Evolutionary conservation across 1,139 yeast genomes (phyloP).

Genomic region (Hyphopichia buzzinii): DNA sequence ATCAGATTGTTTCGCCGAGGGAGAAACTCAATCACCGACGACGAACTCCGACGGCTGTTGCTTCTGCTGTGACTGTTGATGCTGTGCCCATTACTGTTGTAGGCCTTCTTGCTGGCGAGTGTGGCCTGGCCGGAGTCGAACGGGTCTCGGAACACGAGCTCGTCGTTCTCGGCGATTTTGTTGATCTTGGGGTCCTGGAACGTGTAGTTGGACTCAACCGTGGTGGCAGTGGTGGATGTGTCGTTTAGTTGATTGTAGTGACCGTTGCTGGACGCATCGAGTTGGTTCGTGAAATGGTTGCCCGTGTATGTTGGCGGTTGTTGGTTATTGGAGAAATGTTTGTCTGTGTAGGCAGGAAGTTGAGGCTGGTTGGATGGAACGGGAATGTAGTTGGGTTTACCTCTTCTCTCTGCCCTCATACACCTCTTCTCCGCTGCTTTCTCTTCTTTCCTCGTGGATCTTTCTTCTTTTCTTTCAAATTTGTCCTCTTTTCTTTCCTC

Average conservation of each 20-base stretch:
- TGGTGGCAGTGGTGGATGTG: too few species aligned
- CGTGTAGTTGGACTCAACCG: background rate
- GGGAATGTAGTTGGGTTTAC: too few species aligned
- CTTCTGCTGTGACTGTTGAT: background rate
- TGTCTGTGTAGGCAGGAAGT: too few species aligned
- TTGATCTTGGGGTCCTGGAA: background rate
- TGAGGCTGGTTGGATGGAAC: too few species aligned
- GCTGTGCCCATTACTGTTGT: too few species aligned
- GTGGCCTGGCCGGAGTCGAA: constrained; percentile 14
- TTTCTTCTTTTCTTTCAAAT: too few species aligned
- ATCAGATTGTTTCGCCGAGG: background rate
- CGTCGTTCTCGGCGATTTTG: background rate
- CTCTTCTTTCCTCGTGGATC: too few species aligned
- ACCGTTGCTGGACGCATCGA: background rate
- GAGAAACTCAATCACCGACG: background rate
- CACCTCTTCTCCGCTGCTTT: background rate
- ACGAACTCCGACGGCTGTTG: background rate
- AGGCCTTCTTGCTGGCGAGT: constrained; percentile 4
- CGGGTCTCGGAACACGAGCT: constrained; percentile 9
- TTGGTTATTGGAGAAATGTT: background rate
- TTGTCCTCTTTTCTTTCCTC: too few species aligned
- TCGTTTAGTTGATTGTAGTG: background rate
- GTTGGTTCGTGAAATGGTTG: background rate
- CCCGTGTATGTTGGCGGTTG: too few species aligned
- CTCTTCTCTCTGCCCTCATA: too few species aligned